A percentile compares a stretch with the other conserved stretches of the same genome.
Conservation (phyloP, 2,329 filamentous ascomycete genomes). For the Exophiala mesophila region DNA sequence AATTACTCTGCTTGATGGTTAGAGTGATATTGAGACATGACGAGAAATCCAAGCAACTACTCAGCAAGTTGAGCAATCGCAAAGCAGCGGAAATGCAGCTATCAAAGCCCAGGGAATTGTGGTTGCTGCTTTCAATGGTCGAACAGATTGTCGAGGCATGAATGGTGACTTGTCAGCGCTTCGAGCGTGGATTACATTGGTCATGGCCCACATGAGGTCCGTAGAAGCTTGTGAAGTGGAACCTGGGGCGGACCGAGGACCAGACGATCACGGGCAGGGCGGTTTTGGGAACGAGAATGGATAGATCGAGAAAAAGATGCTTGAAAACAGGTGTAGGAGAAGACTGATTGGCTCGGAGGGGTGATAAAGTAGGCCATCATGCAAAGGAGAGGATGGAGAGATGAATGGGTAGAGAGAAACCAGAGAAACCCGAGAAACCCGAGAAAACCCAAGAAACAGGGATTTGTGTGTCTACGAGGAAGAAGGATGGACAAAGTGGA, state of each 20-base stretch:
- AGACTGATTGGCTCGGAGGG: background rate
- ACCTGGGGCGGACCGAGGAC: conserved; percentile 3
- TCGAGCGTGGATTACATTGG: conserved; percentile 21
- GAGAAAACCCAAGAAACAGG: background rate
- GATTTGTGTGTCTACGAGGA: background rate
- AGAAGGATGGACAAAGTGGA: background rate
- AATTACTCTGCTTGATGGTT: conserved; percentile 17
- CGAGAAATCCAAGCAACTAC: conserved; percentile 7
- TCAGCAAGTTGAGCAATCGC: conserved; percentile 12
- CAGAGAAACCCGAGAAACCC: background rate
- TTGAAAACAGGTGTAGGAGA: background rate
- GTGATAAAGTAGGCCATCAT: background rate
- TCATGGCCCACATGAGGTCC: conserved; percentile 1
- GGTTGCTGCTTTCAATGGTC: too few relatives aligned
- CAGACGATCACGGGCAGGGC: background rate
- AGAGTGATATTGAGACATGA: conserved; percentile 20
- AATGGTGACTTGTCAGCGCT: conserved; percentile 18
- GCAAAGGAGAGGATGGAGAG: background rate
- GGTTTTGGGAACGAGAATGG: background rate
- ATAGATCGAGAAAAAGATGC: background rate
- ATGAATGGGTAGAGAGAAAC: background rate
- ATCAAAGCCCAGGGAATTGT: background rate
- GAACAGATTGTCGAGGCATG: too few relatives aligned
- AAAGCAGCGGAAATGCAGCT: conserved; percentile 6
- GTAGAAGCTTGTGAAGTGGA: background rate